These are phyloP conservation scores for Solanum rostratum DNA, from an alignment of 257 asterid species.

Conservation along the genomic window DNA sequence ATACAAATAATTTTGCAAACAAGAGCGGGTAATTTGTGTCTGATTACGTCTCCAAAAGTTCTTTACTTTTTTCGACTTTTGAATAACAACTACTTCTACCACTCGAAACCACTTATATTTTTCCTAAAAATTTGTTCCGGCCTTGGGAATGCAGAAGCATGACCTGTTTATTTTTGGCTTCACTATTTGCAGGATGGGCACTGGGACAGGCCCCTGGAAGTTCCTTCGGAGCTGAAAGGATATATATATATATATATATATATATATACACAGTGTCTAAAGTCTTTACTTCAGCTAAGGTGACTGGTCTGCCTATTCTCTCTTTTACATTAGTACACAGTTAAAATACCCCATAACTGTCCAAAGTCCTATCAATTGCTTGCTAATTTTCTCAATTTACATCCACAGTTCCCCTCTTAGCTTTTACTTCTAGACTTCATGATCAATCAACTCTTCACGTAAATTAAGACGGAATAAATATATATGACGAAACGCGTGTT, in stretches of 20 bases:
- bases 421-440: no score
- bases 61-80: neutral
- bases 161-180: neutral
- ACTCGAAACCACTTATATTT: neutral
- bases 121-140: neutral
- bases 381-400: no score
- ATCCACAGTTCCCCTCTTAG: no score
- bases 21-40: neutral
- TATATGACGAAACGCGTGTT: no score
- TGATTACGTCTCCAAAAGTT: neutral
- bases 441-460: neutral
- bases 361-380: no score
- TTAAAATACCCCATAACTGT: no score
- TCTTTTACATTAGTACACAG: no score
- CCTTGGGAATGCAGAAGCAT: neutral
- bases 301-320: no score
- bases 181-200: slow-evolving; percentile 51
- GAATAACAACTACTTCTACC: neutral
- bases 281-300: no score
- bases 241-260: neutral
- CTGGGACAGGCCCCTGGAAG: slow-evolving; percentile 62
- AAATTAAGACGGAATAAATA: neutral
- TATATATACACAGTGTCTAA: no score
- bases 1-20: neutral
- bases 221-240: slow-evolving; percentile 33